Conservation (phyloP, 192 early-diverging fungal genomes). For the Rhizoclosmatium sp. region DNA sequence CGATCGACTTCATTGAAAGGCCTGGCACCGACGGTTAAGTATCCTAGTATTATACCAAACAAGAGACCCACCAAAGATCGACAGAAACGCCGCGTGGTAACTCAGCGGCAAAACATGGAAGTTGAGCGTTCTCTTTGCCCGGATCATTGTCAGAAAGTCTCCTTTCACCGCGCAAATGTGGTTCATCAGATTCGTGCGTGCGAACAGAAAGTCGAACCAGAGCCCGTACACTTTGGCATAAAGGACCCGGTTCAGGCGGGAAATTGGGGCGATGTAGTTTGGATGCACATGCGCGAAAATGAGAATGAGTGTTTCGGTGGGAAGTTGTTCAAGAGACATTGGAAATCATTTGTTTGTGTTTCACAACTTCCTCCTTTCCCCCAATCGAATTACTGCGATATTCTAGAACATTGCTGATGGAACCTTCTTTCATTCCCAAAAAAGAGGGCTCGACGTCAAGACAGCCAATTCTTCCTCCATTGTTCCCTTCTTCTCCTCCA, state of each 20-base stretch:
- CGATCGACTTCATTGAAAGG: conserved; percentile 4
- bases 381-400: too few species aligned
- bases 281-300: conserved; percentile 25
- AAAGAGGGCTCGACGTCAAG: too few species aligned
- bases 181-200: background rate
- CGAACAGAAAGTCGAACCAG: conserved; percentile 24
- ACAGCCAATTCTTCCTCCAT: too few species aligned
- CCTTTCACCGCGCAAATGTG: background rate
- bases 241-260: background rate
- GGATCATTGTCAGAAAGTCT: conserved; percentile 15
- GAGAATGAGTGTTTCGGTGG: background rate
- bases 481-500: too few species aligned
- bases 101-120: conserved; percentile 5
- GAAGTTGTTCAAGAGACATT: background rate
- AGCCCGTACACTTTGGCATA: background rate
- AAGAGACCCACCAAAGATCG: conserved; percentile 9
- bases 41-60: too few species aligned
- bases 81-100: conserved; percentile 27
- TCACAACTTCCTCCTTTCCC: too few species aligned
- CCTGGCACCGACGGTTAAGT: background rate
- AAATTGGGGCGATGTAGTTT: background rate
- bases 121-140: conserved; percentile 28
- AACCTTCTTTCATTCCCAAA: too few species aligned
- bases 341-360: too few species aligned
- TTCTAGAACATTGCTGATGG: too few species aligned